Evolutionary conservation across 768 basidiomycete genomes (phyloP), one percentile per base, ranked within the genome.

Genomic region (Candolleomyces efflorescens): DNA sequence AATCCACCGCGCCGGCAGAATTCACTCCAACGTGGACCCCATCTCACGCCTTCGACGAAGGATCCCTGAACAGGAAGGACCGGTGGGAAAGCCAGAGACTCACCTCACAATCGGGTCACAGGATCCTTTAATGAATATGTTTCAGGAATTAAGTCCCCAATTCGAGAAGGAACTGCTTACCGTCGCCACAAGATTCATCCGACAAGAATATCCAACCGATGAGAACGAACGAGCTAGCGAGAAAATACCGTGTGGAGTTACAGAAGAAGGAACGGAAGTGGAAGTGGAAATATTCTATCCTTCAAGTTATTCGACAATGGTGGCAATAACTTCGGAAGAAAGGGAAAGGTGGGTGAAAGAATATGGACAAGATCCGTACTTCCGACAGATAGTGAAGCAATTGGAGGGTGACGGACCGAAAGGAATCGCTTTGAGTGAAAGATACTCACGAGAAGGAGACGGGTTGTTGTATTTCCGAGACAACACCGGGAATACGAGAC

Each of bases 1-100:
- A 24, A 61, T 76, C 7, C 76, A 78, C 51, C 66, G 72, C 3
- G 68, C 75, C 0, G 75, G 75, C 2, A 45, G 69, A 7, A 69
- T 73, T 0, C 75, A 77, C 44, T 76, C 73, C 1, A 75, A 75
- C 52, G 73, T 76, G 5, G 75, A 77, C 55, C 73, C 75, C 3
- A 60, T 76, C 4, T 76, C 73, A 1, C 55, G 72, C 13, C 55
- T 76, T 2, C 57, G 65, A 23, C 44, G 70, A 44, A 51, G 59
- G 1, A 41, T 67, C 0, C 71, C 69, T 6, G 20, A 20, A 11
- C 53, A 67, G 15, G 23, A 59, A 3, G 60, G 66, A 26, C 69
- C 70, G 47, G 15, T 44, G 4, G 5, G 12, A 3, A 12, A 44
- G 2, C 43, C 43, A 3, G 27, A 44, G 17, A 44, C 41, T 5